A percentile compares a stretch with the other conserved stretches of the same genome.
Conservation (phyloP, 371 early-diverging fungal genomes). For the Apophysomyces trapeziformis region DNA sequence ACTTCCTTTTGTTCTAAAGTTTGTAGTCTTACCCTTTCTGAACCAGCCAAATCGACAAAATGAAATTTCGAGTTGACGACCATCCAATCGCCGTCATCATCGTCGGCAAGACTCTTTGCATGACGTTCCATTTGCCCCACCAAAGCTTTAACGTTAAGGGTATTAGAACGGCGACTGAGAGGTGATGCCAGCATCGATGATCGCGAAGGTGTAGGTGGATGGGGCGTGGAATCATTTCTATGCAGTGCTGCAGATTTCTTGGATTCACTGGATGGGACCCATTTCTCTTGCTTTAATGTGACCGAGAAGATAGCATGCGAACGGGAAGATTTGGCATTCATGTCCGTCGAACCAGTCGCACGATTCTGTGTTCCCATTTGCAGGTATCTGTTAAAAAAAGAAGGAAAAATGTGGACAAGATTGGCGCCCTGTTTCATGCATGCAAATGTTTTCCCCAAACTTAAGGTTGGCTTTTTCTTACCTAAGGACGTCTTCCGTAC, state of each 20-base stretch:
- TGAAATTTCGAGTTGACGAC: conserved; percentile 84
- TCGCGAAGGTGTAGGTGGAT: conserved; percentile 22
- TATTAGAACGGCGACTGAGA: conserved; percentile 28
- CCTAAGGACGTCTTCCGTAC: conserved; percentile 80
- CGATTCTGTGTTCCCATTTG: conserved; percentile 82
- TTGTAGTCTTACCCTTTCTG: conserved; percentile 76
- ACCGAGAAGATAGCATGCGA: conserved; percentile 98
- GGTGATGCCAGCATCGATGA: conserved; percentile 26
- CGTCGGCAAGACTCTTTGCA: conserved; percentile 18
- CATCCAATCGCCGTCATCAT: conserved; percentile 50
- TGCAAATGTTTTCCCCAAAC: conserved; percentile 13
- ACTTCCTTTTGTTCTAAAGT: neutral
- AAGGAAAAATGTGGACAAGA: conserved; percentile 13
- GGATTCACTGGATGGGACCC: conserved; percentile 27
- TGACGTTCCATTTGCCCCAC: conserved; percentile 43
- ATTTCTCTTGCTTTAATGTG: conserved; percentile 78
- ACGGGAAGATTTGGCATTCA: conserved; percentile 96
- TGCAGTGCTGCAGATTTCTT: conserved; percentile 13
- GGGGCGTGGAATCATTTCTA: conserved; percentile 8
- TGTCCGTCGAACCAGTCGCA: conserved; percentile 94
- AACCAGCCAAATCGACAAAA: conserved; percentile 99
- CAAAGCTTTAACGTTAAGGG: conserved; percentile 41
- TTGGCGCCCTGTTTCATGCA: conserved; percentile 10
- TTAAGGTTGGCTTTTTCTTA: conserved; percentile 29
- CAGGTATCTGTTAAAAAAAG: conserved; percentile 50